Evolutionary conservation across 140 eudicot species (phyloP).

Genomic region (Bidens hawaiensis): DNA sequence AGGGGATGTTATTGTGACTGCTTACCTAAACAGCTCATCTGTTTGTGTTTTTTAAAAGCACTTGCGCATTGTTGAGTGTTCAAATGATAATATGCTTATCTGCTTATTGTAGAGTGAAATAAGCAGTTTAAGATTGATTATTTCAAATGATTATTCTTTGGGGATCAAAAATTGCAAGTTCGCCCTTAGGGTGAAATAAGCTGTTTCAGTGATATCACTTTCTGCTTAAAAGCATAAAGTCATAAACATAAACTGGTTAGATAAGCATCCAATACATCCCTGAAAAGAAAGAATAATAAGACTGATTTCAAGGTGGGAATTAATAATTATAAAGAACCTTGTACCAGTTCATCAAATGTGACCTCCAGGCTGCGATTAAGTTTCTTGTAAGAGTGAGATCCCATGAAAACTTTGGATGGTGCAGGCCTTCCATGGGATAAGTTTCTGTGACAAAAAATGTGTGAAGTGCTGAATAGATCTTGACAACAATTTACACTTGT

Average conservation of each 20-base stretch:
- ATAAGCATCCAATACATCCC: background rate
- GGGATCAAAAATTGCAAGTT: background rate
- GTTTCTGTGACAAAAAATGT: conserved; percentile 37
- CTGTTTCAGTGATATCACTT: too few species aligned
- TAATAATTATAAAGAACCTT: conserved; percentile 17
- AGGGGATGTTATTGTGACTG: background rate
- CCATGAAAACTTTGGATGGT: conserved; percentile 35
- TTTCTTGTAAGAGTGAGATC: conserved; percentile 31
- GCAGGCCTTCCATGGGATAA: conserved; percentile 36
- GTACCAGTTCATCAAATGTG: conserved; percentile 47
- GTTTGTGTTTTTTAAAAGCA: background rate
- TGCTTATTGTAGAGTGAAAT: background rate
- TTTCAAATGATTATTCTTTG: conserved; percentile 2
- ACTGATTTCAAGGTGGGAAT: conserved; percentile 17
- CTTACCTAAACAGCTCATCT: background rate
- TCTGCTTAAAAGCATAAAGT: too few species aligned
- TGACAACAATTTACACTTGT: background rate
- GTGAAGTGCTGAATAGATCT: background rate
- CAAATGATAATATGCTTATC: background rate
- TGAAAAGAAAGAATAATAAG: conserved; percentile 6
- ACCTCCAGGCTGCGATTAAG: conserved; percentile 31
- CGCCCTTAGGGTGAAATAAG: too few species aligned
- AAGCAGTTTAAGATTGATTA: too few species aligned
- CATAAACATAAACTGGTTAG: too few species aligned
- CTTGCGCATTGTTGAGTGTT: background rate